These are phyloP conservation scores for Mycena albidolilacea DNA, from an alignment of 768 basidiomycete genomes.

Conservation along the genomic window DNA sequence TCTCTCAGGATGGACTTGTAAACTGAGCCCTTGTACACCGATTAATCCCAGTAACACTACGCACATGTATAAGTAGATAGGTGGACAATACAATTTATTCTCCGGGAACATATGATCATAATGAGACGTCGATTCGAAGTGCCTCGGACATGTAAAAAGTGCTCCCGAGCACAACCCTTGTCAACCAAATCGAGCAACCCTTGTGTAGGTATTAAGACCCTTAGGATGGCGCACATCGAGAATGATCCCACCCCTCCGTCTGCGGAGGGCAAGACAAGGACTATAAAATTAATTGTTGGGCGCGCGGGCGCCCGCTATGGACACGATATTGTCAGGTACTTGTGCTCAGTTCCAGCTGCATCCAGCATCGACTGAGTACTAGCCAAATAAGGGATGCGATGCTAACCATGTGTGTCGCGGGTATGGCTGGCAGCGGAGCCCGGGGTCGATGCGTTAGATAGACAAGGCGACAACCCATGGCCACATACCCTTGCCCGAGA, in stretches of 20 bases:
- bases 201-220: neutral
- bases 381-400: neutral
- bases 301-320: neutral
- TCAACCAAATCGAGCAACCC: slow-evolving; percentile 7
- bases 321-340: neutral
- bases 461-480: neutral
- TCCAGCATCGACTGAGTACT: neutral
- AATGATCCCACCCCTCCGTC: slow-evolving; percentile 6
- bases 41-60: neutral
- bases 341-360: neutral
- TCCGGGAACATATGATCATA: slow-evolving; percentile 5
- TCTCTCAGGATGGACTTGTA: slow-evolving; percentile 21
- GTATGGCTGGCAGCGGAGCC: neutral
- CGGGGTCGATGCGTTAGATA: neutral
- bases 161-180: neutral
- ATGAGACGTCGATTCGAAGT: neutral
- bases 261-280: neutral
- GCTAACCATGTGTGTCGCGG: neutral
- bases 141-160: neutral
- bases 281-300: slow-evolving; percentile 9
- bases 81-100: slow-evolving; percentile 1
- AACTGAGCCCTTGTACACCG: slow-evolving; percentile 6
- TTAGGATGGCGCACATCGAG: neutral
- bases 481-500: neutral
- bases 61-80: slow-evolving; percentile 22